Evolutionary conservation across 2,329 filamentous ascomycete genomes (phyloP), one percentile per base, ranked within the genome.

Genomic region (Blastomyces parvus): DNA sequence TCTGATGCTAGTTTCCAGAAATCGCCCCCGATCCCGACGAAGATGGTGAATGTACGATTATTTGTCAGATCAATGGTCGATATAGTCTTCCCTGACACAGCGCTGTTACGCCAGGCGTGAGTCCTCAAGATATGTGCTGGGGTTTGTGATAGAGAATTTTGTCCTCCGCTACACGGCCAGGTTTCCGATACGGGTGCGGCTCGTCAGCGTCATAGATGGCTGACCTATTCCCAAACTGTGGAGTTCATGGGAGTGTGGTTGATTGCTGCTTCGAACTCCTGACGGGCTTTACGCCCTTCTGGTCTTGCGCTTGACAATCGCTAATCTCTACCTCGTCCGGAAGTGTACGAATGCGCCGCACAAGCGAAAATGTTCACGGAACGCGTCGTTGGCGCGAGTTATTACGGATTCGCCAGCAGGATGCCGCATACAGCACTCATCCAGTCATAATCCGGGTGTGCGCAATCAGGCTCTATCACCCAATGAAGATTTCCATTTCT

Each of bases 51-150:
- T 22, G 53, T 11, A n/a, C 53, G 19, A 56, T 56, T 30, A 3
- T 33, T 33, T 2, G 30, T 14, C 11, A 33, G 53, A 56, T 56
- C 53, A 33, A 53, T 53, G 4, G 84, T 87, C 0, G 83, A 86
- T 22, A 83, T 73, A 17, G 74, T 73, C 61, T 77, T 69, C 11
- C 73, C 73, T 0, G 83, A 80, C 13, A 77, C 67, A 7, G 75
- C 68, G 25, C 77, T 78, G 72, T 85, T 83, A 19, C 88, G 73
- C 86, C 86, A 88, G 0, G 78, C 84, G 71, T 88, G 86, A 5
- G 86, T 86, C 27, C 87, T 86, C 86, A 0, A 86, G 86, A 67
- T 81, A 85, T 2, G 85, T 87, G 59, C 72, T 80, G 46, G 46
- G 77, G 75, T 42, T 76, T 71, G 66, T 82, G 74, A 48, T 79